Evolutionary conservation across 176 grass and related monocot species (phyloP).

Genomic region (Aegilops tauschii): DNA sequence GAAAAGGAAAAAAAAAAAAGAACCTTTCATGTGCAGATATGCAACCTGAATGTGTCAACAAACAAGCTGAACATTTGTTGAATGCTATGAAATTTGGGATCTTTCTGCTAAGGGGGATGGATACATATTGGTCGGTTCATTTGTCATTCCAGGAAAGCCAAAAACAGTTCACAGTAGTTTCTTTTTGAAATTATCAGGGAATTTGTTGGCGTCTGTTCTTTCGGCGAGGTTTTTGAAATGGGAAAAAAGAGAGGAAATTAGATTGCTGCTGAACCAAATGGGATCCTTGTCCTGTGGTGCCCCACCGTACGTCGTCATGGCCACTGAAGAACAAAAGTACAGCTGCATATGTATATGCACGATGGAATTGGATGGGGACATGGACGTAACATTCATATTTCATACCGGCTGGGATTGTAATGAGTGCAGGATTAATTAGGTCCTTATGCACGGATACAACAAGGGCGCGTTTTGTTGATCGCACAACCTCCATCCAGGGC

Average conservation of each 20-base stretch:
- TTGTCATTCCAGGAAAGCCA: no score
- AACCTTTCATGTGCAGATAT: no score
- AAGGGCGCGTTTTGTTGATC: no score
- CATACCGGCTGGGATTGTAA: not conserved
- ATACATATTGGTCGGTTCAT: no score
- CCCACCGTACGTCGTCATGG: not conserved
- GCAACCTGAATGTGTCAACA: no score
- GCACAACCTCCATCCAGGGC: no score
- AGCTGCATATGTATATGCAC: not conserved
- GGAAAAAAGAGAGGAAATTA: not conserved
- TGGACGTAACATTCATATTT: slow-evolving; percentile 14
- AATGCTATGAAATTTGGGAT: no score
- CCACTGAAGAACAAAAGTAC: not conserved
- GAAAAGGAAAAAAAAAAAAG: no score
- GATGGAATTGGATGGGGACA: not conserved
- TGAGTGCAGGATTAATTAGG: not conserved
- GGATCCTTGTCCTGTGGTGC: not conserved
- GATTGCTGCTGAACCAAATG: not conserved
- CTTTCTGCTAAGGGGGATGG: no score
- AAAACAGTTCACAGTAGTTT: not conserved
- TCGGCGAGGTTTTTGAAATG: not conserved
- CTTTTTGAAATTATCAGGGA: not conserved
- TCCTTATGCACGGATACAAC: not conserved
- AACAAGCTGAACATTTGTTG: no score
- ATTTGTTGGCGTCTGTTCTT: not conserved